phyloP scores from a whole-genome alignment of 73 alveolate species.

The Symbiodinium natans region DNA sequence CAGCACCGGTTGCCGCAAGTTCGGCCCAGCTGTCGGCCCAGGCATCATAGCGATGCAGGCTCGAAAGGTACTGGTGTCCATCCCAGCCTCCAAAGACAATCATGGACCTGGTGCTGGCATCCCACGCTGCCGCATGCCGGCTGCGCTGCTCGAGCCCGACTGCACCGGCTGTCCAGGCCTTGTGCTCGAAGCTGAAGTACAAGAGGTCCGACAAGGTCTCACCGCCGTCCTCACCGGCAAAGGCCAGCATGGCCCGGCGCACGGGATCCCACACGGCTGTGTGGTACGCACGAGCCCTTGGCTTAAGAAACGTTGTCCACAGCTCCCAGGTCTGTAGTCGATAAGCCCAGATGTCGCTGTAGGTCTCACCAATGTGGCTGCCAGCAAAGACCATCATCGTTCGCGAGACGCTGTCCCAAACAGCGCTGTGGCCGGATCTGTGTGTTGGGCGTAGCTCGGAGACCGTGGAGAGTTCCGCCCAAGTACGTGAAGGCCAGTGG shows the following conservation, averaged over 20 bases:
- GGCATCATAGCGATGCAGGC: not conserved
- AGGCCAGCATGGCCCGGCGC: not conserved
- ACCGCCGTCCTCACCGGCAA: not conserved
- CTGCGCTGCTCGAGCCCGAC: not conserved
- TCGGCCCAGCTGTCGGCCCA: not conserved
- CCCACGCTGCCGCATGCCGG: slow-evolving; percentile 26
- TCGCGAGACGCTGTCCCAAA: not conserved
- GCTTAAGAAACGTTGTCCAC: too few relatives aligned
- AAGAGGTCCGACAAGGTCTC: too few relatives aligned
- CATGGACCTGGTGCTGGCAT: not conserved
- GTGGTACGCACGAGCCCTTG: slow-evolving; percentile 5
- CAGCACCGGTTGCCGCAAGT: not conserved
- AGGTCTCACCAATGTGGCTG: not conserved
- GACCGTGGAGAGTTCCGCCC: not conserved
- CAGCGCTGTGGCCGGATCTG: not conserved
- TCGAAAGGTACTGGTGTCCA: not conserved
- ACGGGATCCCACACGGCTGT: slow-evolving; percentile 15
- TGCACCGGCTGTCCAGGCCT: not conserved
- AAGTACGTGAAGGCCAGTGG: not conserved
- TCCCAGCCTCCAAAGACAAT: not conserved
- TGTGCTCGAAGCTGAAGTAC: not conserved
- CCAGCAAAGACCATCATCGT: slow-evolving; percentile 2
- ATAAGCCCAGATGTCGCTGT: not conserved
- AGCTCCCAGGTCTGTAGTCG: not conserved
- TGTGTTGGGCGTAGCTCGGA: too few relatives aligned